Evolutionary conservation across 306 rosid species (phyloP).

Genomic region (Albizia julibrissin): DNA sequence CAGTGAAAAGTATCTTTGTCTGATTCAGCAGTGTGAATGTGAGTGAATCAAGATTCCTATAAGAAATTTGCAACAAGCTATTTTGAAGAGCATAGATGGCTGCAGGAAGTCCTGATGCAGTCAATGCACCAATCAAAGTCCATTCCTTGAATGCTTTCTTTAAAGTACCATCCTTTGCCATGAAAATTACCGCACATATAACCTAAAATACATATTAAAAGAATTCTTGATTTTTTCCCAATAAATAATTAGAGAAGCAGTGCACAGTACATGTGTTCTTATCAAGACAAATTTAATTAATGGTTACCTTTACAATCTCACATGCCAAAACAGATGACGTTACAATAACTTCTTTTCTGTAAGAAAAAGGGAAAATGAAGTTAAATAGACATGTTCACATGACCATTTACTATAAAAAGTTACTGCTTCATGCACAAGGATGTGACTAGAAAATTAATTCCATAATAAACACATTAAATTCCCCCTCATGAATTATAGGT

Average conservation of each 20-base stretch:
- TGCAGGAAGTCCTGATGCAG: slow-evolving; percentile 97
- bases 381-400: slow-evolving; percentile 28
- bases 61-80: slow-evolving; percentile 94
- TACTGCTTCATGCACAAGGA: slow-evolving; percentile 19
- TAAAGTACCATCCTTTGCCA: slow-evolving; percentile 78
- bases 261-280: slow-evolving; percentile 19
- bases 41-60: slow-evolving; percentile 93
- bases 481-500: neutral
- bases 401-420: slow-evolving; percentile 15
- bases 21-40: slow-evolving; percentile 96
- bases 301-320: slow-evolving; percentile 80
- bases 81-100: slow-evolving; percentile 94
- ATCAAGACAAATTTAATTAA: slow-evolving; percentile 21
- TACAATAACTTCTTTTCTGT: slow-evolving; percentile 89
- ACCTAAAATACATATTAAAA: slow-evolving; percentile 48
- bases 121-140: slow-evolving; percentile 84
- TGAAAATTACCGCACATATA: slow-evolving; percentile 72
- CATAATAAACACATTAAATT: neutral
- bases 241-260: slow-evolving; percentile 6
- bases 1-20: slow-evolving; percentile 92
- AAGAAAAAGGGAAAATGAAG: slow-evolving; percentile 20
- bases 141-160: slow-evolving; percentile 66
- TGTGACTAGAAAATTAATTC: slow-evolving; percentile 19
- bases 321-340: slow-evolving; percentile 90
- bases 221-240: slow-evolving; percentile 22